Percentiles rank a stretch among this genome's conserved stretches.
phyloP scores from a whole-genome alignment of 192 early-diverging fungal species.

The Umbelopsis sp. region DNA sequence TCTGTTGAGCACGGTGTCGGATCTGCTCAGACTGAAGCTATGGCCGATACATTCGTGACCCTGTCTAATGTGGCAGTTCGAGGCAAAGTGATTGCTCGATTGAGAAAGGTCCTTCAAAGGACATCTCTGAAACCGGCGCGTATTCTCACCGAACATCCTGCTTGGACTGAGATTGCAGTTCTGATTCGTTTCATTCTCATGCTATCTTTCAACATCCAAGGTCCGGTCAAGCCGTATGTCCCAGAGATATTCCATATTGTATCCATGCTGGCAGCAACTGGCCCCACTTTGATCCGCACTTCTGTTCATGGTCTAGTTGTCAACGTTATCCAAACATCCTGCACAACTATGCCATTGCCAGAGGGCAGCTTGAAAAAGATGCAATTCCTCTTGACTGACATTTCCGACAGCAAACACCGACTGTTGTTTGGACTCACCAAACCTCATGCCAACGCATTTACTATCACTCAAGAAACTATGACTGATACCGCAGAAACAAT shows the following conservation, averaged over 20 bases:
- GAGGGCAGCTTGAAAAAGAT: slow-evolving; percentile 60
- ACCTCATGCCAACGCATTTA: slow-evolving; percentile 69
- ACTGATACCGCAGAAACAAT: slow-evolving; percentile 56
- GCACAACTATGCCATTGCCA: slow-evolving; percentile 61
- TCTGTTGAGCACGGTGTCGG: slow-evolving; percentile 81
- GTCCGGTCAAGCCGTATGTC: slow-evolving; percentile 70
- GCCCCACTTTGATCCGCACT: slow-evolving; percentile 80
- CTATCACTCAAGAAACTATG: slow-evolving; percentile 58
- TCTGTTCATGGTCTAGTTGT: slow-evolving; percentile 95
- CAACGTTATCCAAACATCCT: slow-evolving; percentile 87
- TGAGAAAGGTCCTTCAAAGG: slow-evolving; percentile 79
- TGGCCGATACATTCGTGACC: slow-evolving; percentile 87
- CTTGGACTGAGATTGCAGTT: slow-evolving; percentile 93
- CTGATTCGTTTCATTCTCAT: slow-evolving; percentile 87
- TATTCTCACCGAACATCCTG: slow-evolving; percentile 77
- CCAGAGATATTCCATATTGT: slow-evolving; percentile 89
- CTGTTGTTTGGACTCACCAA: slow-evolving; percentile 78
- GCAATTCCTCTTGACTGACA: slow-evolving; percentile 66
- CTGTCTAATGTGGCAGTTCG: slow-evolving; percentile 78
- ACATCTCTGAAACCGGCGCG: slow-evolving; percentile 75
- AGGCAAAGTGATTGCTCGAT: slow-evolving; percentile 79
- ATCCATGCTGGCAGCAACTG: slow-evolving; percentile 82
- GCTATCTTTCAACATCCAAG: slow-evolving; percentile 84
- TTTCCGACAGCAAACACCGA: slow-evolving; percentile 81
- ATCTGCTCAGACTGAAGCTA: slow-evolving; percentile 77